Conservation (phyloP, 768 basidiomycete genomes). For the Coprinopsis sp. region DNA sequence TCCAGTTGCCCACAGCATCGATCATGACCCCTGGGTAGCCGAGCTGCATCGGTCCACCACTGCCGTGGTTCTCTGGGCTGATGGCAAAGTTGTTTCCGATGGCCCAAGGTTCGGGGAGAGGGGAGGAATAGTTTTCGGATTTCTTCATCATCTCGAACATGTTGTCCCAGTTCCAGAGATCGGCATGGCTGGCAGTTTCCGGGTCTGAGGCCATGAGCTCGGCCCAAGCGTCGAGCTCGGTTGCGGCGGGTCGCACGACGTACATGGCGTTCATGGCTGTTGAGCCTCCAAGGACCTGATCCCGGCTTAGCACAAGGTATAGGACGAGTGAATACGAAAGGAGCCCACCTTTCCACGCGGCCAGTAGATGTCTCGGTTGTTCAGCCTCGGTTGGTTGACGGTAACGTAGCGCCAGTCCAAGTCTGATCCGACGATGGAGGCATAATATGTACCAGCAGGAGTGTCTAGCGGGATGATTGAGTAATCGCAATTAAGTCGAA, state of each 20-base stretch:
- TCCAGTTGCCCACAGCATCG: constrained; percentile 53
- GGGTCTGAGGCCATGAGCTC: constrained; percentile 27
- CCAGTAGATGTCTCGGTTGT: constrained; percentile 40
- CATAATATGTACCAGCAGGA: too few species aligned
- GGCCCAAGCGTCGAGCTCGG: constrained; percentile 45
- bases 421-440: too few species aligned
- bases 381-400: constrained; percentile 35
- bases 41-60: constrained; percentile 36
- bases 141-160: constrained; percentile 44
- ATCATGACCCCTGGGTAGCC: constrained; percentile 33
- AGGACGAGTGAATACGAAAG: not conserved
- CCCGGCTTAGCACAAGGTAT: not conserved
- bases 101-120: constrained; percentile 31
- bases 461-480: too few species aligned
- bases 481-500: constrained; percentile 40
- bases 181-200: constrained; percentile 16
- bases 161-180: constrained; percentile 42
- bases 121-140: constrained; percentile 53
- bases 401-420: constrained; percentile 50
- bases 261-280: constrained; percentile 63
- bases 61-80: constrained; percentile 42
- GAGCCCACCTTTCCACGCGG: constrained; percentile 46
- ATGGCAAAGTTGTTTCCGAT: constrained; percentile 37
- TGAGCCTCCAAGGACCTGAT: constrained; percentile 50
- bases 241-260: constrained; percentile 43